phyloP scores from a whole-genome alignment of 208 protist genomes.

The Plasmodiophora brassicae region DNA sequence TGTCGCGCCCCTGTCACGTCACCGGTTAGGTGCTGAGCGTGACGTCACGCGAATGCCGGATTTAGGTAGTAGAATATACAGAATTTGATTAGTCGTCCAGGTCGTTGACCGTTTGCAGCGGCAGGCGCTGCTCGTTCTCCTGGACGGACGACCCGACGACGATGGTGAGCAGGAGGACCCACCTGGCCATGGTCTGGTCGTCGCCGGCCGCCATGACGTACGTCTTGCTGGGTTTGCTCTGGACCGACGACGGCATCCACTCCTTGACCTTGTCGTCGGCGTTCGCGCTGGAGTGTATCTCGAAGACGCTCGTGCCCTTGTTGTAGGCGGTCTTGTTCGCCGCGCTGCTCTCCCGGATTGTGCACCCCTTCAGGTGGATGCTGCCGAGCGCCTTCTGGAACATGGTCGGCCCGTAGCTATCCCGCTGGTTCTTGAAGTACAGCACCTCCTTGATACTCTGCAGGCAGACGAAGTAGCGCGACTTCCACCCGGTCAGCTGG shows the following conservation, averaged over 20 bases:
- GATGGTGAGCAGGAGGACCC: not conserved
- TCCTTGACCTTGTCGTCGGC: slow-evolving; percentile 20
- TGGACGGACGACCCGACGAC: not conserved
- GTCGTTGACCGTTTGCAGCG: not conserved
- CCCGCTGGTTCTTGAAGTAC: slow-evolving; percentile 13
- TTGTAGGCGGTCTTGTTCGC: not conserved
- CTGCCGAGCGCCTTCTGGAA: not conserved
- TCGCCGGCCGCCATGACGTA: not conserved
- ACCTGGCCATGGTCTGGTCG: not conserved
- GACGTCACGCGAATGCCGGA: too few species aligned
- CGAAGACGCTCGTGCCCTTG: not conserved
- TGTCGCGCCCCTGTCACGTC: too few species aligned
- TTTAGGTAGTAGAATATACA: too few species aligned
- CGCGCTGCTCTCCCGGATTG: not conserved
- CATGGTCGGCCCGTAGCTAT: slow-evolving; percentile 23
- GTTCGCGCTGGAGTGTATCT: not conserved
- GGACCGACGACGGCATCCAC: slow-evolving; percentile 21
- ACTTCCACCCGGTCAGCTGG: not conserved
- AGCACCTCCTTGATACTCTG: not conserved
- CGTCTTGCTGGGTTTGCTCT: slow-evolving; percentile 22
- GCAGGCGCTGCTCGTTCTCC: slow-evolving; percentile 13
- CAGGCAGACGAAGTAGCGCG: slow-evolving; percentile 11
- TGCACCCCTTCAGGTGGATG: slow-evolving; percentile 8
- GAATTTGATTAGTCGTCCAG: slow-evolving; percentile 10
- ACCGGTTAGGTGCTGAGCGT: too few species aligned